phyloP scores from a whole-genome alignment of 2,329 filamentous ascomycete species.

The Monosporascus sp. region DNA sequence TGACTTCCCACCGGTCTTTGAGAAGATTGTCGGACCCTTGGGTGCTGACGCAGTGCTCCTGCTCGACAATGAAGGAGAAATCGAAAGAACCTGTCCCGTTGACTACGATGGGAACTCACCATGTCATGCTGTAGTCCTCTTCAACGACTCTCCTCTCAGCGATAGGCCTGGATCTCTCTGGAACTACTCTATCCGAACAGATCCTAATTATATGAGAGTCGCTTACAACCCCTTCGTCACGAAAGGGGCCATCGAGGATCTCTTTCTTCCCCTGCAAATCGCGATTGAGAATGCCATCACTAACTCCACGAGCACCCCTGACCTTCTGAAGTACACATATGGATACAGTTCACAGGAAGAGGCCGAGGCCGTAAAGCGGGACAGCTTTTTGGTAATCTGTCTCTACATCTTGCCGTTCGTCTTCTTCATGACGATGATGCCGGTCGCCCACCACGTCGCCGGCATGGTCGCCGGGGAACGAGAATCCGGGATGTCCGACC shows the following conservation, averaged over 20 bases:
- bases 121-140: slow-evolving; percentile 69
- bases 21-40: slow-evolving; percentile 16
- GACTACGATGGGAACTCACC: slow-evolving; percentile 54
- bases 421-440: slow-evolving; percentile 64
- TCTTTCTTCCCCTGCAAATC: slow-evolving; percentile 62
- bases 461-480: slow-evolving; percentile 66
- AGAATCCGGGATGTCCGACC: slow-evolving; percentile 64
- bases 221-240: slow-evolving; percentile 49
- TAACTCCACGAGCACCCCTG: slow-evolving; percentile 14
- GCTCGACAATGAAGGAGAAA: slow-evolving; percentile 8
- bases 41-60: slow-evolving; percentile 11
- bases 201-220: slow-evolving; percentile 50
- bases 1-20: slow-evolving; percentile 17
- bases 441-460: slow-evolving; percentile 66
- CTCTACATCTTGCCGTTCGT: slow-evolving; percentile 62
- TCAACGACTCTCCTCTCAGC: slow-evolving; percentile 63
- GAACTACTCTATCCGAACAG: slow-evolving; percentile 70
- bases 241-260: slow-evolving; percentile 60
- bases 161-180: slow-evolving; percentile 42
- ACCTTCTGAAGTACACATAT: slow-evolving; percentile 17
- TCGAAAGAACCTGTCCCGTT: slow-evolving; percentile 16
- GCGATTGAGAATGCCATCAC: slow-evolving; percentile 27
- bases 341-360: slow-evolving; percentile 35
- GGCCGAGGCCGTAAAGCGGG: slow-evolving; percentile 49
- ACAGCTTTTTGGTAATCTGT: slow-evolving; percentile 58